Conservation (phyloP, 2,329 filamentous ascomycete species). For the Phialophora chinensis region DNA sequence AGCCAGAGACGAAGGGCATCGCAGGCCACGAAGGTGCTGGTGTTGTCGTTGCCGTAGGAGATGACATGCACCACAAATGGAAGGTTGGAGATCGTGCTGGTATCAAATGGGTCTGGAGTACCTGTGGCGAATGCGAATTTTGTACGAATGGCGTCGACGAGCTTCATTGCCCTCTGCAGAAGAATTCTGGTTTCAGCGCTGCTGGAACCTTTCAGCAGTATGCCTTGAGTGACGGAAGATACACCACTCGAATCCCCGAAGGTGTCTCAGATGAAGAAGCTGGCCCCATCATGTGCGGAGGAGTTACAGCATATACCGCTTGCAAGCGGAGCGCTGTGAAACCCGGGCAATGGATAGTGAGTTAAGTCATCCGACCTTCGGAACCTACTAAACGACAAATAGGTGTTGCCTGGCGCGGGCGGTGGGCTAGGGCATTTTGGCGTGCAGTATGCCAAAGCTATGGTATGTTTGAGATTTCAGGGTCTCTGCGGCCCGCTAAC, state of each 20-base stretch:
- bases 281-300: conserved; percentile 49
- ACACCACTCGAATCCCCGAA: conserved; percentile 47
- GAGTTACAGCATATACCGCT: conserved; percentile 47
- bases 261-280: conserved; percentile 48
- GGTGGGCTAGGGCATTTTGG: conserved; percentile 44
- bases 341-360: conserved; percentile 43
- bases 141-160: conserved; percentile 60
- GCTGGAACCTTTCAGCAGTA: conserved; percentile 50
- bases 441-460: conserved; percentile 45
- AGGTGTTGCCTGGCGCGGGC: conserved; percentile 41
- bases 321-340: conserved; percentile 49
- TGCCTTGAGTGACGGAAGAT: conserved; percentile 44
- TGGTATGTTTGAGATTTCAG: conserved; percentile 32
- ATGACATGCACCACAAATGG: conserved; percentile 73
- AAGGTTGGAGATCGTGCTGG: conserved; percentile 83
- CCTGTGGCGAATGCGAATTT: conserved; percentile 81
- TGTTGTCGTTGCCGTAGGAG: conserved; percentile 78
- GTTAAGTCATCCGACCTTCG: not conserved
- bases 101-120: conserved; percentile 90
- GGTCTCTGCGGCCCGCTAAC: not conserved
- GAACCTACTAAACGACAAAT: conserved; percentile 8
- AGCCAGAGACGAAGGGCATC: conserved; percentile 36
- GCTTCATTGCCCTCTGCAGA: conserved; percentile 46
- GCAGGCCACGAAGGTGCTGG: conserved; percentile 72
- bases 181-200: conserved; percentile 48